Conservation (phyloP, 257 asterid species). For the Penstemon davidsonii region DNA sequence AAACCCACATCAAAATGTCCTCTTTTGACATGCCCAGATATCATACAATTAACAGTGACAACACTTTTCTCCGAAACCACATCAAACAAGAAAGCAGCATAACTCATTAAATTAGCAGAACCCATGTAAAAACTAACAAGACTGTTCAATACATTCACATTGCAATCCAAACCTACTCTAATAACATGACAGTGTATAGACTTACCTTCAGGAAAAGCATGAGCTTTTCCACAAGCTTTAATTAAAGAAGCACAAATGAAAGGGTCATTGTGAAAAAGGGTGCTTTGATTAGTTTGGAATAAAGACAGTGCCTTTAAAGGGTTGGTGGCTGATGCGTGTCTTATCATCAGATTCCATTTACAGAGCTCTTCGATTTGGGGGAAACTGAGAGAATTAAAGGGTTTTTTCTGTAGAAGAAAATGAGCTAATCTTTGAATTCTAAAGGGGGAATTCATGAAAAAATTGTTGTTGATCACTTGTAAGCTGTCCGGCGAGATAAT, state of each 20-base stretch:
- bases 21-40: conserved; percentile 41
- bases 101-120: conserved; percentile 31
- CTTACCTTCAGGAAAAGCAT: conserved; percentile 44
- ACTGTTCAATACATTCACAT: conserved; percentile 46
- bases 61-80: conserved; percentile 35
- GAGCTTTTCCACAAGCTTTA: conserved; percentile 47
- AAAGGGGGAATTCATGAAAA: conserved; percentile 27
- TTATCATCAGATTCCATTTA: conserved; percentile 44
- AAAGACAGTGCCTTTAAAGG: conserved; percentile 46
- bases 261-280: conserved; percentile 34
- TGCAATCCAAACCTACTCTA: conserved; percentile 45
- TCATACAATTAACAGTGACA: conserved; percentile 47
- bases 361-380: conserved; percentile 33
- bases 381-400: conserved; percentile 31
- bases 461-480: not conserved
- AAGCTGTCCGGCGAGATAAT: too few species aligned
- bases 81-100: conserved; percentile 43
- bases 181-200: conserved; percentile 46
- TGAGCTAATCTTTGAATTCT: conserved; percentile 31
- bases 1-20: conserved; percentile 38
- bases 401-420: conserved; percentile 30
- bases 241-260: conserved; percentile 51
- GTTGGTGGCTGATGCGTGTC: conserved; percentile 40
- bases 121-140: conserved; percentile 46
- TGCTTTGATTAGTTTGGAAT: conserved; percentile 24